Conservation (phyloP, 1,139 yeast species). For the Nakaseomyces kungkrabaensis region DNA sequence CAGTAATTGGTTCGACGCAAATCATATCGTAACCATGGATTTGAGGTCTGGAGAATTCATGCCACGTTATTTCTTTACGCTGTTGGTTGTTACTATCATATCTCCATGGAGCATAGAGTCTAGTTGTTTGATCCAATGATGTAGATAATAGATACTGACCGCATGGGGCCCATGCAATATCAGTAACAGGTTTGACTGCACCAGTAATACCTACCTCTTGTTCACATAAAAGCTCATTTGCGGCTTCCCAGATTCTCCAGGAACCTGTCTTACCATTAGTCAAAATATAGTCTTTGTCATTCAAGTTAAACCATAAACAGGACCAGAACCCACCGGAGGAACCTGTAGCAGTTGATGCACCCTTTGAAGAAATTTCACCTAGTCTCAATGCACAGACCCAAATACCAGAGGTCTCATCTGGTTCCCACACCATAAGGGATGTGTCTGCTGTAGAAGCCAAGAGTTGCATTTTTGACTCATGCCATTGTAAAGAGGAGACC, state of each 20-base stretch:
- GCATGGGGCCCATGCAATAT: constrained; percentile 62
- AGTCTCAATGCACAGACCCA: constrained; percentile 78
- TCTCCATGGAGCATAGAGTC: constrained; percentile 63
- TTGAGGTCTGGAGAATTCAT: constrained; percentile 93
- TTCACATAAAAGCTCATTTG: constrained; percentile 37
- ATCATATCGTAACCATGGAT: constrained; percentile 98
- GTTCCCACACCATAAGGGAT: constrained; percentile 92
- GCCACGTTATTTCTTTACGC: constrained; percentile 45
- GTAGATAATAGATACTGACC: constrained; percentile 69
- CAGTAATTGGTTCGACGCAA: constrained; percentile 54
- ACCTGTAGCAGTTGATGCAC: constrained; percentile 97
- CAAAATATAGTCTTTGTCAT: constrained; percentile 42
- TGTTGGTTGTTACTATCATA: constrained; percentile 25
- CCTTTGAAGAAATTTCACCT: constrained; percentile 90
- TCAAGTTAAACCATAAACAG: constrained; percentile 60
- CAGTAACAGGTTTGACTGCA: constrained; percentile 64
- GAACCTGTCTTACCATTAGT: constrained; percentile 92
- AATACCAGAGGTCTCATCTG: constrained; percentile 76
- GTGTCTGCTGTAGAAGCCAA: constrained; percentile 91
- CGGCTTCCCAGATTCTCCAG: constrained; percentile 65
- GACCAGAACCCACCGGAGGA: constrained; percentile 97
- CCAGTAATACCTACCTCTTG: constrained; percentile 66
- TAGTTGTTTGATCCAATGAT: constrained; percentile 84
- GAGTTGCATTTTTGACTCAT: constrained; percentile 49
- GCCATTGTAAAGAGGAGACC: constrained; percentile 84